Percentiles rank a stretch among this genome's conserved stretches.
phyloP scores from a whole-genome alignment of 164 flowering plant species.

The Aristolochia californica region DNA sequence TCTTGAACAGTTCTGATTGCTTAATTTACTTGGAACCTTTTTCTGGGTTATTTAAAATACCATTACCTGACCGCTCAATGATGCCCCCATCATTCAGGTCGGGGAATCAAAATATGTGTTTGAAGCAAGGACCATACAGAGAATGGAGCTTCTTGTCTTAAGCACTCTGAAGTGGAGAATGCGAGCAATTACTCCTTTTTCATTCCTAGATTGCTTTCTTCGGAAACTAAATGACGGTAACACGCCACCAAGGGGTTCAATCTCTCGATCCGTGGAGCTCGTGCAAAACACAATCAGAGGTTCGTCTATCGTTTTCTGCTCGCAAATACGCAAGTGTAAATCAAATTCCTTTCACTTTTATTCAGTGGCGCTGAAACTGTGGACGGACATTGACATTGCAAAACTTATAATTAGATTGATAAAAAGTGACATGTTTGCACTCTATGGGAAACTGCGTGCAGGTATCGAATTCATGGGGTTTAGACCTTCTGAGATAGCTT shows the following conservation, averaged over 20 bases:
- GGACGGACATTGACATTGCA: too few species aligned
- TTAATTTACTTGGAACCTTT: too few species aligned
- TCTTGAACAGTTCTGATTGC: too few species aligned
- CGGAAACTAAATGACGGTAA: slow-evolving; percentile 32
- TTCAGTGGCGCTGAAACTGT: too few species aligned
- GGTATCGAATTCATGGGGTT: slow-evolving; percentile 62
- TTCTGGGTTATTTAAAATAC: not conserved
- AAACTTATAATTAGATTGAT: too few species aligned
- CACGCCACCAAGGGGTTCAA: slow-evolving; percentile 14
- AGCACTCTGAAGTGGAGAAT: slow-evolving; percentile 77
- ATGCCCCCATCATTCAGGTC: slow-evolving; percentile 25
- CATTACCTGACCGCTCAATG: not conserved
- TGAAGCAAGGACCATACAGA: slow-evolving; percentile 68
- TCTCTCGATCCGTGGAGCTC: slow-evolving; percentile 31
- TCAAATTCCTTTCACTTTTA: too few species aligned
- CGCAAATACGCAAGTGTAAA: too few species aligned
- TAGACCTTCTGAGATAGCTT: slow-evolving; percentile 72
- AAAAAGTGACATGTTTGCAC: too few species aligned
- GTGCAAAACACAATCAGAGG: slow-evolving; percentile 39
- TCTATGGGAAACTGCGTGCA: slow-evolving; percentile 18
- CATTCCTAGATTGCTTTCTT: slow-evolving; percentile 57
- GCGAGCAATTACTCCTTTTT: slow-evolving; percentile 69
- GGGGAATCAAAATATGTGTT: slow-evolving; percentile 51
- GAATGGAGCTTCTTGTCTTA: slow-evolving; percentile 84
- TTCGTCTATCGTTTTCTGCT: slow-evolving; percentile 5